Base-by-base conservation (phyloP, 129 eudicot genomes). In the Chrysanthemum seticuspe region DNA sequence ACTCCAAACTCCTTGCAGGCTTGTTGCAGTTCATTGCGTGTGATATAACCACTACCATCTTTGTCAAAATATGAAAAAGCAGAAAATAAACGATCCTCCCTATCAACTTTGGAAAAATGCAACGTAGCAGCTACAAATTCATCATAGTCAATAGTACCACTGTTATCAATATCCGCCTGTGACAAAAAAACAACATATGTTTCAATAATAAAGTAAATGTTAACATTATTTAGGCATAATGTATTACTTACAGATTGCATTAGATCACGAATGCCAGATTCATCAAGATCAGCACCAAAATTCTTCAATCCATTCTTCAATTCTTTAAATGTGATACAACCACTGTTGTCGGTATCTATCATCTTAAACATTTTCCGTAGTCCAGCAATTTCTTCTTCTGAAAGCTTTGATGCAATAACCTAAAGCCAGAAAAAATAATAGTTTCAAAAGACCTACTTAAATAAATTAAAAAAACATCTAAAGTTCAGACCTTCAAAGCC, bases 11-110 rank as follows among this genome's bases (percentile, higher is more conserved):
- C 90, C 65, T 78, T 75, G 63, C 93, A 90, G 8, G 93, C 93
- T 57, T 70, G 71, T 61, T 90, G 91, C 47, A 90, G 93, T 76
- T 90, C 96, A 51, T 85, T 87, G 1, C 62, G 61, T 5, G 92
- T 89, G 40, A 89, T 89, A 71, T 86, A 89, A 55, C 96, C 96
- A 40, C 96, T 86, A 1, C 88, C 91, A 77, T 88, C 91, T 88
- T 86, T 88, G 62, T 88, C 96, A 68, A 88, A 89, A 57, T 87
- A 87, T 8, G 85, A 61, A 57, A 90, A 90, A 6, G 96, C 96
- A 3, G 85, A 82, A 70, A 78, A 76, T 16, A 87, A 70, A 73
- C 80, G 88, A 74, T 90, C 96, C 65, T 87, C 90, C 45, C 62
- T 79, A 36, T 90, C 87, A 27, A 78, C 79, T 74, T 86, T 83